Evolutionary conservation across 1,284 basidiomycete species (phyloP).

Genomic region (Somion occarium): DNA sequence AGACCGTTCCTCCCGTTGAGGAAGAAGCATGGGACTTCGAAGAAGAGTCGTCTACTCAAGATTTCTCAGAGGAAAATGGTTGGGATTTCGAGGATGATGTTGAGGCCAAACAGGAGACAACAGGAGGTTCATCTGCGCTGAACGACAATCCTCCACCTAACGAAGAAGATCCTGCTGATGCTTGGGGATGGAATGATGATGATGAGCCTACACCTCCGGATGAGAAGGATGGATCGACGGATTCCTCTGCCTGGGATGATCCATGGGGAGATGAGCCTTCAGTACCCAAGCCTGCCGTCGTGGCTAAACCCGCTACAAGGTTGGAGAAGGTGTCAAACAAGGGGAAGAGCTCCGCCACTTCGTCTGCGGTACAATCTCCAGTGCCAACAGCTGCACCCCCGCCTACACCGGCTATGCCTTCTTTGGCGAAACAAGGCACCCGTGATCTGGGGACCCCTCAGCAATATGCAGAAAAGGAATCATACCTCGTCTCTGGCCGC

Average conservation of each 20-base stretch:
- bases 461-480: conserved; percentile 35
- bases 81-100: conserved; percentile 59
- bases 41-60: conserved; percentile 14
- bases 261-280: conserved; percentile 51
- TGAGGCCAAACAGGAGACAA: conserved; percentile 15
- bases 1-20: conserved; percentile 18
- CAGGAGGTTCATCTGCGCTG: conserved; percentile 1
- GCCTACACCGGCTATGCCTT: conserved; percentile 18
- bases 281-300: conserved; percentile 21
- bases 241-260: conserved; percentile 48
- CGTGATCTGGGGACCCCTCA: conserved; percentile 1
- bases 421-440: neutral
- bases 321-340: conserved; percentile 55
- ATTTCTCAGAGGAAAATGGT: conserved; percentile 32
- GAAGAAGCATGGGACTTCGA: conserved; percentile 34
- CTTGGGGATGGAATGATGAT: conserved; percentile 69
- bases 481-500: conserved; percentile 53
- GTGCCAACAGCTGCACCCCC: conserved; percentile 18
- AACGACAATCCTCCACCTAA: conserved; percentile 18
- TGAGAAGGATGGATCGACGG: conserved; percentile 24
- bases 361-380: conserved; percentile 20
- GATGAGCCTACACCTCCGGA: conserved; percentile 15
- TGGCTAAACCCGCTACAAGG: conserved; percentile 46
- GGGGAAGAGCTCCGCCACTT: conserved; percentile 30
- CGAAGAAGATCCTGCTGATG: conserved; percentile 40